Evolutionary conservation across 78 protist genomes (phyloP), one percentile per base, ranked within the genome.

Genomic region (Cavenderia fasciculata): DNA sequence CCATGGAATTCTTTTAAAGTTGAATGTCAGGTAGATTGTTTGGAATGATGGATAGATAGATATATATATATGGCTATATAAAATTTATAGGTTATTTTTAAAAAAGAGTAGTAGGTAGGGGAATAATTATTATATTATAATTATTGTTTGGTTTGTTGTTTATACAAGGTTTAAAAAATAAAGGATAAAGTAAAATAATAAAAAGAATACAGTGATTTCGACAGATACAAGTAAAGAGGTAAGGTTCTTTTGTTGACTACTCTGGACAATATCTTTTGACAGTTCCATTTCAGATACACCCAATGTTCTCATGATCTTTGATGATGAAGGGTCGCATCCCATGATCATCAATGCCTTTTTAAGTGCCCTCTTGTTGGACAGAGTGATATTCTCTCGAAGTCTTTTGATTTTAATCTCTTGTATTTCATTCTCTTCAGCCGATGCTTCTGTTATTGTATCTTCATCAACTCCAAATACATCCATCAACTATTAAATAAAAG

Each of bases 391-490:
- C 62, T 82, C 89, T 68, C 76, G 65, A 5, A 51, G 14, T 56
- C 49, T 51, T 47, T 68, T 82, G 11, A 82, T 82, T 52, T 56
- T 36, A 25, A n/a, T 40, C 49, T 82, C 89, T 68, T 56, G 47
- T 12, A 66, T 49, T 56, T 82, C 89, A 18, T 21, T 18, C 23
- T 82, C 89, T 68, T 82, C 89, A 34, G n/a, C 21, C 31, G 41
- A 47, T 68, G 89, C 89, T 23, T 71, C 74, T 66, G 74, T 56
- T 16, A 82, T 82, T 31, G 89, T 82, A 56, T 47, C 52, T 56
- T 82, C 89, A 31, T 82, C 89, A 34, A 82, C 89, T 2, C 89
- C 89, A 21, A 82, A 68, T 40, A 82, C 77, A 82, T 82, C 89
- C 77, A 68, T 82, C 27, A 82, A 56, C 89, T 56, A 44, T 69